Percentiles rank a stretch among this genome's conserved stretches.
phyloP scores from a whole-genome alignment of 2,329 filamentous ascomycete genomes.

The Monosporascus sp. region DNA sequence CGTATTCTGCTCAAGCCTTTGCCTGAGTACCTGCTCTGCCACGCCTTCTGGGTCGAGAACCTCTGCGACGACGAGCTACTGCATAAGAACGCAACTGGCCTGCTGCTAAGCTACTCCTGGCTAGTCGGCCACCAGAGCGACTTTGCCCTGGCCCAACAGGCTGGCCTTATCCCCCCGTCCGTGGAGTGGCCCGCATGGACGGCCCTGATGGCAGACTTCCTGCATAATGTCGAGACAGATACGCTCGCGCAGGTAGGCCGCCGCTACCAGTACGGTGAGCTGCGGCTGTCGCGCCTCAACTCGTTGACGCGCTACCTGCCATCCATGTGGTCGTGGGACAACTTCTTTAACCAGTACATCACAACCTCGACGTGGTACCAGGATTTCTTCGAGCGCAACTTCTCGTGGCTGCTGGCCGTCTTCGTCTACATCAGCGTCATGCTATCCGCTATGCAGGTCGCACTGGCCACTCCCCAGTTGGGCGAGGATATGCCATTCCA shows the following conservation, averaged over 20 bases:
- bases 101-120: constrained; percentile 36
- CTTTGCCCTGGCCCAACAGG: constrained; percentile 28
- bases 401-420: constrained; percentile 25
- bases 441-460: constrained; percentile 33
- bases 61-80: constrained; percentile 17
- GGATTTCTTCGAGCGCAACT: constrained; percentile 32
- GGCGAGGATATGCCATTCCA: constrained; percentile 12
- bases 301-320: constrained; percentile 29
- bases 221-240: constrained; percentile 18
- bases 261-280: constrained; percentile 39
- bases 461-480: constrained; percentile 20
- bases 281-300: constrained; percentile 38
- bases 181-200: constrained; percentile 28
- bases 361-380: constrained; percentile 27
- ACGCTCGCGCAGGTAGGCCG: constrained; percentile 25
- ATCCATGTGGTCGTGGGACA: constrained; percentile 16
- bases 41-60: constrained; percentile 17
- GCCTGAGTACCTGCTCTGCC: constrained; percentile 21
- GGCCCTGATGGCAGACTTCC: constrained; percentile 21
- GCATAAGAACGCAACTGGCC: constrained; percentile 27
- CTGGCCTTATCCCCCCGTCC: constrained; percentile 22
- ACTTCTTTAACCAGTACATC: constrained; percentile 24
- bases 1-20: constrained; percentile 21
- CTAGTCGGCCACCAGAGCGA: constrained; percentile 35
- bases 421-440: constrained; percentile 31